phyloP scores from a whole-genome alignment of 106 monocot species.

The Iris macrosiphon region DNA sequence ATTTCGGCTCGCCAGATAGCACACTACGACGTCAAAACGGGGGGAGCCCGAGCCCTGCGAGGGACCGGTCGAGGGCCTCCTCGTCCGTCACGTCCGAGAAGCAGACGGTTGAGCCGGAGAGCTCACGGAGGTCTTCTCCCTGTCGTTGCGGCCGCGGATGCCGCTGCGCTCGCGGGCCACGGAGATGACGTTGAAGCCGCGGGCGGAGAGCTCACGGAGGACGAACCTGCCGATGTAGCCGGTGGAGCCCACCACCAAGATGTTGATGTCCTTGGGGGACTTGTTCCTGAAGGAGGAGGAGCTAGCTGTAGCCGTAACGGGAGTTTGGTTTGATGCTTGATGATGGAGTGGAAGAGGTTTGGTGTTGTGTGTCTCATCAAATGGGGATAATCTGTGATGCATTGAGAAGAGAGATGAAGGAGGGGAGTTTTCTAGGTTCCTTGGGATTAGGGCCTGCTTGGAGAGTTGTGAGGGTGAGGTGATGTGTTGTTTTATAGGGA shows the following conservation, averaged over 20 bases:
- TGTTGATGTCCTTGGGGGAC: constrained; percentile 33
- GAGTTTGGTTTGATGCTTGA: too few species aligned
- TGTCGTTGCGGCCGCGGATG: constrained; percentile 45
- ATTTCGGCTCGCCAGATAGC: constrained; percentile 83
- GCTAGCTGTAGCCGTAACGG: not conserved
- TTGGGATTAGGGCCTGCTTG: too few species aligned
- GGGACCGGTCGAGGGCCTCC: constrained; percentile 36
- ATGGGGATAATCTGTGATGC: too few species aligned
- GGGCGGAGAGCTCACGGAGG: constrained; percentile 65
- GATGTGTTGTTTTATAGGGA: too few species aligned
- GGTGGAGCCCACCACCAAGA: constrained; percentile 76
- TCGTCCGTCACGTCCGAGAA: constrained; percentile 92
- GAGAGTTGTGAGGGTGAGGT: too few species aligned
- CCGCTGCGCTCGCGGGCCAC: constrained; percentile 71
- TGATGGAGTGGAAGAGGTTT: too few species aligned
- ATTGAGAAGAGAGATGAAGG: too few species aligned
- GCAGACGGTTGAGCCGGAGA: constrained; percentile 51
- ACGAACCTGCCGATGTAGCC: constrained; percentile 92
- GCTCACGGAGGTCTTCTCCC: constrained; percentile 22
- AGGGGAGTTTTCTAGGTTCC: too few species aligned
- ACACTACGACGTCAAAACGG: constrained; percentile 76
- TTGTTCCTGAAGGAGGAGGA: constrained; percentile 26
- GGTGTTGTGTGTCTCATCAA: too few species aligned
- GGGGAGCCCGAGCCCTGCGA: constrained; percentile 28
- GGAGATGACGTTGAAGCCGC: constrained; percentile 73